phyloP scores from a whole-genome alignment of 1,139 yeast species.

The Yamadazyma atlantica region DNA sequence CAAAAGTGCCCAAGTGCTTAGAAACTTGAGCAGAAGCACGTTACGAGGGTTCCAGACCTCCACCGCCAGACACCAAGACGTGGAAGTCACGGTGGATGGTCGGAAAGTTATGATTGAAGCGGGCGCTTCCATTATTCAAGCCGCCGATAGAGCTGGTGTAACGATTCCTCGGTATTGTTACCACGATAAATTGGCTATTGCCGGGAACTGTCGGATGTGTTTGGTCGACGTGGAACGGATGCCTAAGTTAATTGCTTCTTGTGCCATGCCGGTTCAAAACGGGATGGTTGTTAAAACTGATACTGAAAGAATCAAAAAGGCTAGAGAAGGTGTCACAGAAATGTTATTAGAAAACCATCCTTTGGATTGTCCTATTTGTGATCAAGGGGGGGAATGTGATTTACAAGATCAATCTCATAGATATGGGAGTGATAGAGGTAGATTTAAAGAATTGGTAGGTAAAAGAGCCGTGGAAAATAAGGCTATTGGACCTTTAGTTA shows the following conservation, averaged over 20 bases:
- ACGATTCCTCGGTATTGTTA: constrained; percentile 87
- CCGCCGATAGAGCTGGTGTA: constrained; percentile 90
- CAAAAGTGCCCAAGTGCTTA: background rate
- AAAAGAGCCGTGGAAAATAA: constrained; percentile 90
- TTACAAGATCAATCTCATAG: constrained; percentile 85
- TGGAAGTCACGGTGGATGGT: constrained; percentile 77
- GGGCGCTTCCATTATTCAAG: constrained; percentile 86
- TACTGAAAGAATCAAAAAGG: constrained; percentile 76
- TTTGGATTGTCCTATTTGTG: constrained; percentile 89
- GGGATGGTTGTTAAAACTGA: constrained; percentile 89
- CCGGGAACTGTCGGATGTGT: constrained; percentile 97
- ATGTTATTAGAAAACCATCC: constrained; percentile 89
- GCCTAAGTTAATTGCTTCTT: constrained; percentile 87
- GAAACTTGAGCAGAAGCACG: background rate
- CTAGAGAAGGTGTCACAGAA: constrained; percentile 90
- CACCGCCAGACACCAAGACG: constrained; percentile 49
- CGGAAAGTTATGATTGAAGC: constrained; percentile 76
- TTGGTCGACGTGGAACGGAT: constrained; percentile 87
- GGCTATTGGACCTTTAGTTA: constrained; percentile 86
- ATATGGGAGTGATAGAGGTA: constrained; percentile 84
- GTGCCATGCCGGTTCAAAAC: constrained; percentile 87
- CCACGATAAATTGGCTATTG: constrained; percentile 87
- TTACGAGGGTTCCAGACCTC: constrained; percentile 30
- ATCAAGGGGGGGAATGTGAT: constrained; percentile 95
- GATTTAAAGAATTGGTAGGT: constrained; percentile 79